Evolutionary conservation across 495 filamentous ascomycete genomes (phyloP).

Genomic region (Hypoxylon lenormandii): DNA sequence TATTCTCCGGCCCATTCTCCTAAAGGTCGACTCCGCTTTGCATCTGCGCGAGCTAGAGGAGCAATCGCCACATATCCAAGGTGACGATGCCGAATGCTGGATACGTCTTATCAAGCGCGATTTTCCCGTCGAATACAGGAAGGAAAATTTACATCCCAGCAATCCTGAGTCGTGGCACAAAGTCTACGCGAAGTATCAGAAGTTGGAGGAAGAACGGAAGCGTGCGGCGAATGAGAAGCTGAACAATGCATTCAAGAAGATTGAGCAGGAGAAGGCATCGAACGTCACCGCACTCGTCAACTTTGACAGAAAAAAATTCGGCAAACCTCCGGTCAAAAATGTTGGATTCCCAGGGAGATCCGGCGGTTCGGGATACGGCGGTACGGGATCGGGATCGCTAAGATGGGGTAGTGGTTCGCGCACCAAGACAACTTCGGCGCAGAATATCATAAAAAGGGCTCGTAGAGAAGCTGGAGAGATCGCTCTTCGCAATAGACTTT

Average conservation of each 20-base stretch:
- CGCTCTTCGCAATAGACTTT: constrained; percentile 39
- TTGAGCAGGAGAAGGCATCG: constrained; percentile 47
- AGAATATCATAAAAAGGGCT: constrained; percentile 46
- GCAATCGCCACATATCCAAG: constrained; percentile 52
- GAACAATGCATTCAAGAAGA: constrained; percentile 44
- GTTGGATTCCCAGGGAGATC: background rate
- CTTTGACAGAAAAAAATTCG: constrained; percentile 42
- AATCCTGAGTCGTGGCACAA: constrained; percentile 54
- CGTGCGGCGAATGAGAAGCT: constrained; percentile 61
- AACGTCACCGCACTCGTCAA: constrained; percentile 49
- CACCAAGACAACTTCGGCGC: constrained; percentile 44
- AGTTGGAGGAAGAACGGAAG: constrained; percentile 62
- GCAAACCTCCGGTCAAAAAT: constrained; percentile 31
- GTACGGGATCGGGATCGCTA: constrained; percentile 22
- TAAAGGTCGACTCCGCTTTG: constrained; percentile 45
- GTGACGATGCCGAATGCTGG: constrained; percentile 52
- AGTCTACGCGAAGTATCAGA: constrained; percentile 55
- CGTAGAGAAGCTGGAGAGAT: constrained; percentile 50
- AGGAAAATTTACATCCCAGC: constrained; percentile 47
- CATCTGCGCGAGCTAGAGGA: constrained; percentile 57
- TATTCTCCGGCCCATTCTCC: constrained; percentile 44
- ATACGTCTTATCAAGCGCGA: constrained; percentile 54
- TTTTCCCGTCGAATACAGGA: constrained; percentile 43
- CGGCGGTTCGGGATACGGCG: background rate
- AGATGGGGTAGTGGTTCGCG: constrained; percentile 48